phyloP scores from a whole-genome alignment of 1,284 basidiomycete genomes.

The Microbotryum scabiosae region DNA sequence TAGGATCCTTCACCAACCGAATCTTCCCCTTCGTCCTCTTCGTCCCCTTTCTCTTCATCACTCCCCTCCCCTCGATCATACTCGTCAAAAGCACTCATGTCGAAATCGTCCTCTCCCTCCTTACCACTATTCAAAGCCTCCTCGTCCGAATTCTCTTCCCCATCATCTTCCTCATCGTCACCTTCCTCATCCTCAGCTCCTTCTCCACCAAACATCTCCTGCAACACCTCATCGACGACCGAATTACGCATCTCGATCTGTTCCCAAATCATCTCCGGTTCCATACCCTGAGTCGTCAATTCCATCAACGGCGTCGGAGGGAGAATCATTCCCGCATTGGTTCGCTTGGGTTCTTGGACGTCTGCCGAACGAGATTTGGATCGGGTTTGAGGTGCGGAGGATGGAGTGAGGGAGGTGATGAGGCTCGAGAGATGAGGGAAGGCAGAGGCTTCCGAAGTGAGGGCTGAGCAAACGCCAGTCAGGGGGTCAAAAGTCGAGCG shows the following conservation, averaged over 20 bases:
- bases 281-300: conserved; percentile 74
- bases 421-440: conserved; percentile 59
- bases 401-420: conserved; percentile 52
- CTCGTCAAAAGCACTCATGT: neutral
- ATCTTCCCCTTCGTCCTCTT: neutral
- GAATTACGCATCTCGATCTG: conserved; percentile 70
- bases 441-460: conserved; percentile 54
- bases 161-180: conserved; percentile 32
- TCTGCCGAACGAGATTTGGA: conserved; percentile 43
- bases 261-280: conserved; percentile 82
- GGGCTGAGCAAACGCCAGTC: conserved; percentile 31
- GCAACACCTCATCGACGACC: conserved; percentile 40
- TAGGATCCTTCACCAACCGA: conserved; percentile 7
- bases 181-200: conserved; percentile 34
- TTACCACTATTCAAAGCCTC: conserved; percentile 16
- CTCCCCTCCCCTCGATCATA: conserved; percentile 21
- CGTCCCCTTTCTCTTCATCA: conserved; percentile 19
- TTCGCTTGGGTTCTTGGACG: conserved; percentile 45
- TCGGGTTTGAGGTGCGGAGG: conserved; percentile 55
- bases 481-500: neutral
- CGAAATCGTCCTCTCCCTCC: conserved; percentile 15
- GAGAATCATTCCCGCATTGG: conserved; percentile 25
- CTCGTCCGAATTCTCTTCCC: conserved; percentile 22
- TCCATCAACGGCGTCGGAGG: conserved; percentile 60
- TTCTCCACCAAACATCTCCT: conserved; percentile 51